phyloP scores from a whole-genome alignment of 257 asterid species.

The Gynochthodes officinalis region DNA sequence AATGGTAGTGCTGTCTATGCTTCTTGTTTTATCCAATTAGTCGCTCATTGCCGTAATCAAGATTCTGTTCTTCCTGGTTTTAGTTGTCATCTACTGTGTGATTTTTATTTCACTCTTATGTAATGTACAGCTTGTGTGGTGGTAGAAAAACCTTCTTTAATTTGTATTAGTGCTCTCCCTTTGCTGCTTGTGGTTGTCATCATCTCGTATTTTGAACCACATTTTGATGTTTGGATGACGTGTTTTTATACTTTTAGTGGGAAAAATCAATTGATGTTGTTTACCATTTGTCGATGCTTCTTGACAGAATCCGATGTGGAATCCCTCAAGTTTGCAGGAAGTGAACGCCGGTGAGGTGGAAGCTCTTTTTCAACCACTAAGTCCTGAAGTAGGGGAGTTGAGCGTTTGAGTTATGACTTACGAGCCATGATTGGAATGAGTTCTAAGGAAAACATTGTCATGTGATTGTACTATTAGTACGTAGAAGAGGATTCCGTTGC shows the following conservation, averaged over 20 bases:
- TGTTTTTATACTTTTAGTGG: neutral
- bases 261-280: neutral
- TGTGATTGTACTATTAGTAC: neutral
- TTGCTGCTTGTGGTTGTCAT: neutral
- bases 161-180: too few relatives aligned
- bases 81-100: neutral
- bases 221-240: too few relatives aligned
- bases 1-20: too few relatives aligned
- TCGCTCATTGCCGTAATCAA: too few relatives aligned
- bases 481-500: neutral
- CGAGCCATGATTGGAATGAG: neutral
- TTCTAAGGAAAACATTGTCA: neutral
- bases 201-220: too few relatives aligned
- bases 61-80: neutral
- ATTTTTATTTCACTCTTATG: neutral
- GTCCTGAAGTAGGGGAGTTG: slow-evolving; percentile 55
- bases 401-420: slow-evolving; percentile 34
- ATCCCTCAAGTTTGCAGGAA: slow-evolving; percentile 71
- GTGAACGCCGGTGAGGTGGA: slow-evolving; percentile 59
- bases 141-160: too few relatives aligned
- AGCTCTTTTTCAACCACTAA: slow-evolving; percentile 69
- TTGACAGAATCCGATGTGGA: slow-evolving; percentile 88
- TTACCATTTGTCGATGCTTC: neutral
- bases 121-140: too few relatives aligned
- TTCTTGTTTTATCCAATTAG: neutral